Evolutionary conservation across 441 rosid species (phyloP), one percentile per base, ranked within the genome.

Genomic region (Lepidium campestre): DNA sequence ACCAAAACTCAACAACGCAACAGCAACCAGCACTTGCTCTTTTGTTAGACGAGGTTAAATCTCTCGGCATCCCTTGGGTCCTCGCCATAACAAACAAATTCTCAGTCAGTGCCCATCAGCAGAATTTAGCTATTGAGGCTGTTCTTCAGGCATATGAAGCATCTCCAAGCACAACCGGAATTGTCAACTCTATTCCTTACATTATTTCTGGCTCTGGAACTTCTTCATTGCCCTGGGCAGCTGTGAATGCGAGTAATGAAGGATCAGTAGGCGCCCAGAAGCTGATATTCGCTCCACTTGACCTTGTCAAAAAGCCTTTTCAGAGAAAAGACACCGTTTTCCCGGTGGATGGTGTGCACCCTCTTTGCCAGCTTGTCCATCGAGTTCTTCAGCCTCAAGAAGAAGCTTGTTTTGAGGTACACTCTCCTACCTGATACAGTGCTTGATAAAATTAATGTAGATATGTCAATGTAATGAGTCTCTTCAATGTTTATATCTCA

Each of bases 61-160:
- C 93, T 65, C 90, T 93, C 9, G 96, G 97, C 67, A 89, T 93
- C 69, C 99, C 99, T 39, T 93, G 99, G 99, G 85, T 91, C 44
- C 91, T 93, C 39, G 96, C 97, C 63, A 78, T 93, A 74, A 93
- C 99, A 59, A 93, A 93, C 77, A 93, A 89, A 72, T 93, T 93
- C 78, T 93, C 99, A 65, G 99, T 93, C 48, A 93, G 97, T 73
- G 99, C 96, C 2, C 97, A 93, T 82, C 97, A 89, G 81, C 99
- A 89, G 78, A 85, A 80, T 55, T 79, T 83, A 50, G 85, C 87
- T 20, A 85, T 89, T 14, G 87, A 87, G 77, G 82, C 93, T 67
- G 90, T 86, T 65, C 67, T 93, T 58, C 86, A 86, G 65, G 88
- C 90, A 31, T 91, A 93, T 70, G 93, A 84, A 80, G 89, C 92